These are phyloP conservation scores for Blastobotrys apis DNA, from an alignment of 1,139 yeast species.

Conservation along the genomic window DNA sequence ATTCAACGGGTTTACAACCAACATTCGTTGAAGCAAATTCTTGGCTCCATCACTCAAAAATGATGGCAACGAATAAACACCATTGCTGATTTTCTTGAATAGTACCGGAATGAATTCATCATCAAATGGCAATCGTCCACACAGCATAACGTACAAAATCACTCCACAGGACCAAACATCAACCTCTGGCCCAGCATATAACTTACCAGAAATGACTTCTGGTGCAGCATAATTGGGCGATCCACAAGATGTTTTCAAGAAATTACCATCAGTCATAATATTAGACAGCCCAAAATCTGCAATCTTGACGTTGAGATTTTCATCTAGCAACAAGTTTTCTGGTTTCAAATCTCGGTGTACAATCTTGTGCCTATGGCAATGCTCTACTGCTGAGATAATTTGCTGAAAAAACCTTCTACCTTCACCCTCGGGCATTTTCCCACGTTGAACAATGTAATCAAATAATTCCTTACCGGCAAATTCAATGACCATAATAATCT, in stretches of 20 bases:
- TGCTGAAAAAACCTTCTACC: conserved; percentile 96
- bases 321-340: conserved; percentile 86
- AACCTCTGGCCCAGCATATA: conserved; percentile 98
- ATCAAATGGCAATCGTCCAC: conserved; percentile 96
- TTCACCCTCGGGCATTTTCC: conserved; percentile 91
- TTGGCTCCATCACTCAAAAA: conserved; percentile 87
- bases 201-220: conserved; percentile 91
- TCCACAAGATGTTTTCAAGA: conserved; percentile 92
- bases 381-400: conserved; percentile 95
- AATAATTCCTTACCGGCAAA: conserved; percentile 94
- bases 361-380: conserved; percentile 95
- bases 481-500: conserved; percentile 96
- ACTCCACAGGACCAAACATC: conserved; percentile 99
- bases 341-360: conserved; percentile 97
- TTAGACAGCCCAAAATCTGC: conserved; percentile 96
- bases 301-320: conserved; percentile 85
- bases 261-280: conserved; percentile 97
- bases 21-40: conserved; percentile 80
- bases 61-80: conserved; percentile 90
- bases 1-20: conserved; percentile 92
- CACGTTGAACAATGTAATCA: conserved; percentile 93
- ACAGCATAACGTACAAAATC: conserved; percentile 89
- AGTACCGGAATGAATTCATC: conserved; percentile 96
- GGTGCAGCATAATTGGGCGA: conserved; percentile 99
- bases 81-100: conserved; percentile 91